Conservation (phyloP, 306 rosid genomes). For the Prunus mume region DNA sequence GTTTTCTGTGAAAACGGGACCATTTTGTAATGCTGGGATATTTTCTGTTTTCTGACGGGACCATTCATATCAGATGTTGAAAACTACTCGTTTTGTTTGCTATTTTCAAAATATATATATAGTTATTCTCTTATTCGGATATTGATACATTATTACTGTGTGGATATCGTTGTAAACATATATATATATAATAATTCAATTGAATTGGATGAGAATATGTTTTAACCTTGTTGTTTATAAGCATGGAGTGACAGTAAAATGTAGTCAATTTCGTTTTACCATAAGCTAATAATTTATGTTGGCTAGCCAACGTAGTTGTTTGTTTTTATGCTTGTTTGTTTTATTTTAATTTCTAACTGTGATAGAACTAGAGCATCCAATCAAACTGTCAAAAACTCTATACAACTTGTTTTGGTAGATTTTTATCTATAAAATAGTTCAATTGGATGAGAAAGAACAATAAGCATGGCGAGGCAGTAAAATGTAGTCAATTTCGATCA, state of each 20-base stretch:
- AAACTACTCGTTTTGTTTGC: not conserved
- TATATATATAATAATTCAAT: too few relatives aligned
- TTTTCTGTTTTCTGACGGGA: not conserved
- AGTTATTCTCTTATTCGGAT: too few relatives aligned
- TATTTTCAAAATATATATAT: too few relatives aligned
- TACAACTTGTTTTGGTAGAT: not conserved
- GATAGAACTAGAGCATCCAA: too few relatives aligned
- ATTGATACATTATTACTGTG: fast-evolving
- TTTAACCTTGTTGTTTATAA: too few relatives aligned
- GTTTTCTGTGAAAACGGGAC: slow-evolving; percentile 27
- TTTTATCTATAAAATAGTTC: not conserved
- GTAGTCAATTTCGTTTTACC: not conserved
- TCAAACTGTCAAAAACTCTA: not conserved
- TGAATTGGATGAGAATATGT: too few relatives aligned
- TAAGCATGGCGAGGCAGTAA: not conserved
- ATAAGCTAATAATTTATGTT: too few relatives aligned
- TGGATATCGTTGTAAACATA: too few relatives aligned
- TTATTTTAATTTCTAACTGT: too few relatives aligned
- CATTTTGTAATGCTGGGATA: slow-evolving; percentile 11
- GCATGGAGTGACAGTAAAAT: not conserved
- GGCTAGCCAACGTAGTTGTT: too few relatives aligned
- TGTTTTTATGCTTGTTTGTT: too few relatives aligned
- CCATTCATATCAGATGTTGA: not conserved
- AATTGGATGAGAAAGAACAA: not conserved
- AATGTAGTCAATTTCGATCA: not conserved